These are phyloP conservation scores for Lathyrus tuberosus DNA, from an alignment of 306 rosid genomes.

Conservation along the genomic window DNA sequence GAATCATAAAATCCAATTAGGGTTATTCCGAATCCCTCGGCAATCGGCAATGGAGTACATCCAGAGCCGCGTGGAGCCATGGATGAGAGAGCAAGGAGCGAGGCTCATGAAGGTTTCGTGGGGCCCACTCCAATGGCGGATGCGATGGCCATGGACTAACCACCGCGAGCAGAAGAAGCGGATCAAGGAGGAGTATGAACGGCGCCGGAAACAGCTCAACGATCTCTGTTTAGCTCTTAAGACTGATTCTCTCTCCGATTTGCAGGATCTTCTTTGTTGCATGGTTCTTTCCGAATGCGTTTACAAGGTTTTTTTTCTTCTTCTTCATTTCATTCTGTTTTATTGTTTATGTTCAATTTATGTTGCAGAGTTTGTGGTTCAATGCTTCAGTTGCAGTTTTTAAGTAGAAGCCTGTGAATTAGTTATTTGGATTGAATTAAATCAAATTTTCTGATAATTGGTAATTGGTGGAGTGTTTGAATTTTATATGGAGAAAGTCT, in stretches of 20 bases:
- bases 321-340: neutral
- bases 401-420: neutral
- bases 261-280: conserved; percentile 91
- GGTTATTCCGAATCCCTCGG: neutral
- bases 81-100: conserved; percentile 80
- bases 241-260: conserved; percentile 75
- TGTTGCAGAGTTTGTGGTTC: too few species aligned
- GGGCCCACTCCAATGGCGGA: conserved; percentile 88
- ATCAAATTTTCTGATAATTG: neutral
- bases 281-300: conserved; percentile 97
- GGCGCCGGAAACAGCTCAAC: conserved; percentile 65
- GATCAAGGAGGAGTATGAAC: conserved; percentile 78
- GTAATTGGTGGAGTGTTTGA: neutral
- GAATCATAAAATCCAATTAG: neutral
- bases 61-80: conserved; percentile 86
- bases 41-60: conserved; percentile 66
- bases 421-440: neutral
- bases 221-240: conserved; percentile 72
- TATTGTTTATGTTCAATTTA: too few species aligned
- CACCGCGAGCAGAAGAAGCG: conserved; percentile 66
- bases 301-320: conserved; percentile 76
- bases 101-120: conserved; percentile 76
- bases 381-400: neutral
- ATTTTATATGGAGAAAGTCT: neutral
- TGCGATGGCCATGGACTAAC: conserved; percentile 82